Evolutionary conservation across 2,329 filamentous ascomycete species (phyloP), one percentile per base, ranked within the genome.

Genomic region (Scytalidium sp.): DNA sequence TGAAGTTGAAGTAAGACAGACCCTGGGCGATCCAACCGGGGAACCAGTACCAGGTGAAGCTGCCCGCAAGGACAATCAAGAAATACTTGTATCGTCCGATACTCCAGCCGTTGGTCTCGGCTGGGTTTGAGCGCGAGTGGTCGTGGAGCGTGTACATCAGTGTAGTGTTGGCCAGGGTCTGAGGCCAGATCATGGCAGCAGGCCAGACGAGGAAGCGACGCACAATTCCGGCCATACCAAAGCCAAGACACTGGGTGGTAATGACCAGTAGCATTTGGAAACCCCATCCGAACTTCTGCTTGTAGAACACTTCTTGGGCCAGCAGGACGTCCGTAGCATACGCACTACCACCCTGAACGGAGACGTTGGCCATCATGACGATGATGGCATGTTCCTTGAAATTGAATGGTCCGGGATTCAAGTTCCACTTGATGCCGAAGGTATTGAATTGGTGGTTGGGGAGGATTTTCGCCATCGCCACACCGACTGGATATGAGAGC

Each of bases 311-410:
- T 22, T 81, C 69, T 66, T 89, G 85, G 0, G 86, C 86, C 2
- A 89, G 72, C 41, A 91, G 79, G 23, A 89, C 84, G 56, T 90
- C 87, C 1, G 86, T 90, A 1, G 85, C 84, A 59, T 91, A 90
- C 3, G 63, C 72, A 78, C 84, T 55, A 82, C 60, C 47, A 66
- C 67, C 56, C 73, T 7, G 70, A 71, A 9, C 71, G 61, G 42
- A 22, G 20, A 54, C 75, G 75, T 77, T 61, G 8, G 59, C 59
- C 60, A 86, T 86, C 56, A 86, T 80, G 17, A 83, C 80, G 50
- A 88, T 85, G 52, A 88, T 77, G 40, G 81, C 70, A 62, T 87
- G 84, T 61, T 88, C 84, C 64, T 88, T 88, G 63, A 85, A 75
- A 60, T 85, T 88, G 67, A 88, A 88, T 1, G 83, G 83, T 0